Conservation (phyloP, 495 filamentous ascomycete species). For the Glarea lozoyensis region DNA sequence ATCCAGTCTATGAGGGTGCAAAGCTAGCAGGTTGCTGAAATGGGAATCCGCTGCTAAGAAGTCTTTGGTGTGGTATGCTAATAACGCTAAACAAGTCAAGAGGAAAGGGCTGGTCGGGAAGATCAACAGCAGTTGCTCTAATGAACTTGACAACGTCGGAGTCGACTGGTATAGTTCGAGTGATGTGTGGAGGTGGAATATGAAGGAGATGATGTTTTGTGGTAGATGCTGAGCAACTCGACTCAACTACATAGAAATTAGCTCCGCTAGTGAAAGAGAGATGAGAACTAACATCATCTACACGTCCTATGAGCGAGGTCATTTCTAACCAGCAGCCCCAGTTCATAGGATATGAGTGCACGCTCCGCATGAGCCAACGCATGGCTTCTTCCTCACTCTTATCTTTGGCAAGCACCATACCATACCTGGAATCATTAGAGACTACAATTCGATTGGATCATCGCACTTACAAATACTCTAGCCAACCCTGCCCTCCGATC, state of each 20-base stretch:
- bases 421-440: slow-evolving; percentile 41
- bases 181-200: slow-evolving; percentile 84
- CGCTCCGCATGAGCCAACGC: slow-evolving; percentile 73
- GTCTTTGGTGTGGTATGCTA: slow-evolving; percentile 93
- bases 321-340: slow-evolving; percentile 97
- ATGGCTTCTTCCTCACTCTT: slow-evolving; percentile 81
- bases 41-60: slow-evolving; percentile 76
- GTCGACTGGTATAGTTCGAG: slow-evolving; percentile 87
- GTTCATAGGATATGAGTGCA: slow-evolving; percentile 81
- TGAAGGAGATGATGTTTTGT: slow-evolving; percentile 82
- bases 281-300: slow-evolving; percentile 63
- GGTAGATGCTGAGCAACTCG: slow-evolving; percentile 53
- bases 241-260: slow-evolving; percentile 32
- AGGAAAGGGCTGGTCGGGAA: slow-evolving; percentile 86
- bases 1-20: slow-evolving; percentile 83
- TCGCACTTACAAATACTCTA: slow-evolving; percentile 64
- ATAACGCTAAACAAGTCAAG: slow-evolving; percentile 76
- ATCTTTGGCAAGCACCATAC: slow-evolving; percentile 78
- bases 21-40: slow-evolving; percentile 70
- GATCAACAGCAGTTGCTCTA: slow-evolving; percentile 68
- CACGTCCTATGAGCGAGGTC: slow-evolving; percentile 57
- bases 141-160: slow-evolving; percentile 55
- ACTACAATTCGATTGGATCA: background rate
- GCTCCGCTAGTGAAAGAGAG: background rate
- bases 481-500: slow-evolving; percentile 69